Conservation (phyloP, 768 basidiomycete genomes). For the Pulveroboletus sp. region DNA sequence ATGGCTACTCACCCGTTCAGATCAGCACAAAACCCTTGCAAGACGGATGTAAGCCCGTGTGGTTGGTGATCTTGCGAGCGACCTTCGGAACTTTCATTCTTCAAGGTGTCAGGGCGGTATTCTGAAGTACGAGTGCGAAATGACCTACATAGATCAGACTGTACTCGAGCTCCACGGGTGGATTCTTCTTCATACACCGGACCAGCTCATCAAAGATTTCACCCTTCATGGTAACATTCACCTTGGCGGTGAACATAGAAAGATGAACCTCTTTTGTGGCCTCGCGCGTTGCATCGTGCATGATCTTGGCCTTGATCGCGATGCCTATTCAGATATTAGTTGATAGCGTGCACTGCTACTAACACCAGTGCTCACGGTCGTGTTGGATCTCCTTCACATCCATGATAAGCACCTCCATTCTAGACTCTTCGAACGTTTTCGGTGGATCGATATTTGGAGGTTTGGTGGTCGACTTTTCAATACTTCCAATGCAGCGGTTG, state of each 20-base stretch:
- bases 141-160: conserved; percentile 68
- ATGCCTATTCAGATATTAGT: conserved; percentile 46
- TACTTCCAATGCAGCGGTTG: conserved; percentile 61
- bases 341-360: background rate
- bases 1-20: conserved; percentile 65
- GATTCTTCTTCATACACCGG: conserved; percentile 93
- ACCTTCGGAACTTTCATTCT: no score
- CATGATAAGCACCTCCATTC: conserved; percentile 68
- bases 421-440: conserved; percentile 52
- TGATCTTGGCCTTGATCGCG: conserved; percentile 77
- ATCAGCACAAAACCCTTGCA: conserved; percentile 84
- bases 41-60: no score
- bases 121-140: no score
- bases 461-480: conserved; percentile 60
- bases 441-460: conserved; percentile 53
- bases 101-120: no score
- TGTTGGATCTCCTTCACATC: conserved; percentile 59
- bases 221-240: conserved; percentile 63
- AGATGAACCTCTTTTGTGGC: no score
- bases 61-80: no score
- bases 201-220: conserved; percentile 72
- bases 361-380: conserved; percentile 45
- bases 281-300: no score
- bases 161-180: conserved; percentile 70
- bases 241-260: conserved; percentile 35